phyloP scores from a whole-genome alignment of 176 grass and related monocot species.

The Thalia dealbata region DNA sequence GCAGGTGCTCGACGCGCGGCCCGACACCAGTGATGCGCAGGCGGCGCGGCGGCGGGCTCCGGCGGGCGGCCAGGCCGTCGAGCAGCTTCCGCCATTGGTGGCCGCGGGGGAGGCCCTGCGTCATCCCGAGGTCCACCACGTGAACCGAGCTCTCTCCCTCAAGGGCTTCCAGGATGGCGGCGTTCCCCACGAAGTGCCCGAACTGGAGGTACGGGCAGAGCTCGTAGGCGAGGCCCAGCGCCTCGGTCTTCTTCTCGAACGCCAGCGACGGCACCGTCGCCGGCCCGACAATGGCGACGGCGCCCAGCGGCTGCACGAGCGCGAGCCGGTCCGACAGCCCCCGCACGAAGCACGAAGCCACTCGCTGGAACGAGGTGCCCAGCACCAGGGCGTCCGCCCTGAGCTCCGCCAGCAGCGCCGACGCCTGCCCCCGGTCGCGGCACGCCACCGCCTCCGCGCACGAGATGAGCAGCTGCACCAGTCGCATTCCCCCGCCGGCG shows the following conservation, averaged over 20 bases:
- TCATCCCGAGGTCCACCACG: conserved; percentile 62
- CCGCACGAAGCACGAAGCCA: conserved; percentile 63
- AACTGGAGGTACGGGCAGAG: conserved; percentile 69
- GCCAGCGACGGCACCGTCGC: conserved; percentile 8
- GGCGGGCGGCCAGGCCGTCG: conserved; percentile 31
- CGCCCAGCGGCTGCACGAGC: conserved; percentile 37
- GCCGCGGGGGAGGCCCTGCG: conserved; percentile 31
- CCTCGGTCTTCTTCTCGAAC: conserved; percentile 29
- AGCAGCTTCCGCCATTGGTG: conserved; percentile 53
- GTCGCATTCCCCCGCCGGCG: conserved; percentile 29
- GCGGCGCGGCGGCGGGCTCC: conserved; percentile 16
- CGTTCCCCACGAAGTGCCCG: conserved; percentile 63
- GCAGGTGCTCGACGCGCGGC: conserved; percentile 23
- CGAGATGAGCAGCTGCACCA: conserved; percentile 52
- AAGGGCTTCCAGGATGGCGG: conserved; percentile 47
- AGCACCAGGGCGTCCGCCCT: conserved; percentile 37
- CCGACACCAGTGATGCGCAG: conserved; percentile 44
- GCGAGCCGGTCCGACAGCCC: conserved; percentile 45
- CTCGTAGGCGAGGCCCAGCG: conserved; percentile 53
- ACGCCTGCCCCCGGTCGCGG: conserved; percentile 54
- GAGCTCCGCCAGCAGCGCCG: conserved; percentile 39
- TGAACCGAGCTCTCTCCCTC: conserved; percentile 53
- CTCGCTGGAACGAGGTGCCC: conserved; percentile 62
- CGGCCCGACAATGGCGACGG: conserved; percentile 13
- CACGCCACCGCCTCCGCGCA: conserved; percentile 74